These are phyloP conservation scores for Cyclaneusma minus DNA, from an alignment of 2,329 filamentous ascomycete species.

Conservation along the genomic window DNA sequence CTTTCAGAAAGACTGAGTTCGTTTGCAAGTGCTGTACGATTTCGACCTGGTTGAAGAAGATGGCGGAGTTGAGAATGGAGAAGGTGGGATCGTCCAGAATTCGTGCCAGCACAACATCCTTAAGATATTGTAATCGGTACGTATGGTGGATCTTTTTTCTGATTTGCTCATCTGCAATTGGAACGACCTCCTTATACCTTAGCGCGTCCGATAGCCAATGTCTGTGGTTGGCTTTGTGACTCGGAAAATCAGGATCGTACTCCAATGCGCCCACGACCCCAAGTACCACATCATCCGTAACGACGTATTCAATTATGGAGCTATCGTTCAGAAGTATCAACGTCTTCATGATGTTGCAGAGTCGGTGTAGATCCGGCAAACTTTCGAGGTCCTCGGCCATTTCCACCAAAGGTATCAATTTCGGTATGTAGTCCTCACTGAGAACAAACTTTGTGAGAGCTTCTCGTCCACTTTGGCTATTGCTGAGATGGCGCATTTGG, in stretches of 20 bases:
- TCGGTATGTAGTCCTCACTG: slow-evolving; percentile 71
- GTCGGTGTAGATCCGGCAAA: slow-evolving; percentile 66
- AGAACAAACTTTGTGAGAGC: slow-evolving; percentile 79
- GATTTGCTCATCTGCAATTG: slow-evolving; percentile 69
- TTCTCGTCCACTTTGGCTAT: slow-evolving; percentile 63
- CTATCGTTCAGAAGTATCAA: slow-evolving; percentile 91
- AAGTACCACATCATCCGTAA: slow-evolving; percentile 75
- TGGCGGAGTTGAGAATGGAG: slow-evolving; percentile 90
- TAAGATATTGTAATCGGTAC: slow-evolving; percentile 89
- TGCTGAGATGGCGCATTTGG: slow-evolving; percentile 65
- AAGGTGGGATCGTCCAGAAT: slow-evolving; percentile 97
- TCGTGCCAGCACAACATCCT: slow-evolving; percentile 92
- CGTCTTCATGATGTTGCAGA: slow-evolving; percentile 97
- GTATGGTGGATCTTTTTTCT: slow-evolving; percentile 90
- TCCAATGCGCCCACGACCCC: slow-evolving; percentile 92
- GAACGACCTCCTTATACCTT: slow-evolving; percentile 91
- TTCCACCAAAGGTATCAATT: slow-evolving; percentile 71
- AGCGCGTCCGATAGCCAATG: slow-evolving; percentile 82
- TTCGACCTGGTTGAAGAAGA: slow-evolving; percentile 98
- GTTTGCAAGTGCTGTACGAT: slow-evolving; percentile 89
- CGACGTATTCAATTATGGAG: slow-evolving; percentile 82
- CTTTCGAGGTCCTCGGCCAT: slow-evolving; percentile 88
- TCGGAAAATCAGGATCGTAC: slow-evolving; percentile 96
- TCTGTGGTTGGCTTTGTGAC: slow-evolving; percentile 92
- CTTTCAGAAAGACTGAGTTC: slow-evolving; percentile 62